These are phyloP conservation scores for Wolfiporia cocos DNA, from an alignment of 1,284 basidiomycete genomes.

Conservation along the genomic window DNA sequence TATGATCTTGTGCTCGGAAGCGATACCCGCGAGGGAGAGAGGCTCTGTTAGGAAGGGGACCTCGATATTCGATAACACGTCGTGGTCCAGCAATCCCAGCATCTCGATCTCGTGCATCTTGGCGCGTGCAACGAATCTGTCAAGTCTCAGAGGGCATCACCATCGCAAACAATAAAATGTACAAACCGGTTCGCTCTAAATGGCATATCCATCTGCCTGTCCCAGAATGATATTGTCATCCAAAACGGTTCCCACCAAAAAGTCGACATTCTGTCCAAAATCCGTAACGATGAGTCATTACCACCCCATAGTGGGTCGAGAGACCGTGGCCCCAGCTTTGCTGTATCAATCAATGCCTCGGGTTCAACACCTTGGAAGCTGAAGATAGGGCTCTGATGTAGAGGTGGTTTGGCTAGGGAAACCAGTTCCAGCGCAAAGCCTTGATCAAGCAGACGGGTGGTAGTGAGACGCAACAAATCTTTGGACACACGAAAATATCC, in stretches of 20 bases:
- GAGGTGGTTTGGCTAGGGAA: slow-evolving; percentile 86
- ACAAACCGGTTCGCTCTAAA: slow-evolving; percentile 77
- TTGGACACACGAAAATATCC: slow-evolving; percentile 94
- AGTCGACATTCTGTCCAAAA: slow-evolving; percentile 39
- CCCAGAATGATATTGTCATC: slow-evolving; percentile 79
- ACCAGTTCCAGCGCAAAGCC: slow-evolving; percentile 90
- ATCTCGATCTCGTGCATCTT: slow-evolving; percentile 95
- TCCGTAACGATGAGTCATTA: slow-evolving; percentile 36
- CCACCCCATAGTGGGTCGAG: slow-evolving; percentile 83
- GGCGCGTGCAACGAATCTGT: slow-evolving; percentile 81
- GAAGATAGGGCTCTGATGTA: slow-evolving; percentile 90
- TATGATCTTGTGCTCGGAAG: slow-evolving; percentile 10
- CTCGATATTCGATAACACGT: slow-evolving; percentile 81
- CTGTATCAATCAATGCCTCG: slow-evolving; percentile 34
- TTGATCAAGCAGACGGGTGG: slow-evolving; percentile 93
- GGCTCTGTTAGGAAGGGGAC: slow-evolving; percentile 63
- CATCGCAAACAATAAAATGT: not conserved
- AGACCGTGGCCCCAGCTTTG: slow-evolving; percentile 43
- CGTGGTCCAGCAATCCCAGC: slow-evolving; percentile 87
- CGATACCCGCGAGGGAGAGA: not conserved
- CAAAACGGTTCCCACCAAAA: slow-evolving; percentile 89
- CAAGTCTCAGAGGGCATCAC: not conserved
- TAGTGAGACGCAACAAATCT: slow-evolving; percentile 85
- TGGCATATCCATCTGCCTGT: slow-evolving; percentile 80
- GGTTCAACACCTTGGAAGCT: slow-evolving; percentile 65